Percentiles rank a stretch among this genome's conserved stretches.
These are phyloP conservation scores for Gossypium australe DNA, from an alignment of 345 rosid genomes.

Conservation along the genomic window DNA sequence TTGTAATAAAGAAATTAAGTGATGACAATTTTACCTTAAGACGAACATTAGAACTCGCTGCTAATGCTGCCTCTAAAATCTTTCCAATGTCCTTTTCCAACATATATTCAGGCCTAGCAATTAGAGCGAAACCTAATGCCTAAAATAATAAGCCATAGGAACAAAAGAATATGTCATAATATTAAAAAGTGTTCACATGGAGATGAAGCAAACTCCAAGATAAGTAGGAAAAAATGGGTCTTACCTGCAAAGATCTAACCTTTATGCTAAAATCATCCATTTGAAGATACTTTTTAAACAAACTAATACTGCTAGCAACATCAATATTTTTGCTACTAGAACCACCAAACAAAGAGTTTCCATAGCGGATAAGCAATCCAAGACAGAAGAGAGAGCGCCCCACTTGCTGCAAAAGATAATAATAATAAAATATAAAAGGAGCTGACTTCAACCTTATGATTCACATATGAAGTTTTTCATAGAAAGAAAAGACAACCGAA, in stretches of 20 bases:
- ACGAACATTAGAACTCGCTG: constrained; percentile 63
- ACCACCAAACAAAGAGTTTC: constrained; percentile 58
- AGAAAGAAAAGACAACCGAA: neutral
- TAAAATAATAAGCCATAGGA: constrained; percentile 25
- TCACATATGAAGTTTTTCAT: neutral
- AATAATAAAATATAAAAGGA: neutral
- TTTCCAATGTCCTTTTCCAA: constrained; percentile 87
- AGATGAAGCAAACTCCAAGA: neutral
- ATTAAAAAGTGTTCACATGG: constrained; percentile 8
- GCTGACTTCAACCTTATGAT: neutral
- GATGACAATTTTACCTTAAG: constrained; percentile 56
- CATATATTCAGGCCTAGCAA: constrained; percentile 95
- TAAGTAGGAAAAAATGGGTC: constrained; percentile 9
- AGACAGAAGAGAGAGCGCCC: constrained; percentile 95
- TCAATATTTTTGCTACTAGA: constrained; percentile 47
- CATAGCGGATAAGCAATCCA: constrained; percentile 95
- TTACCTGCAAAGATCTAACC: constrained; percentile 93
- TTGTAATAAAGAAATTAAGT: constrained; percentile 5
- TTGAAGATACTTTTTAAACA: constrained; percentile 76
- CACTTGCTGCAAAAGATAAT: constrained; percentile 43
- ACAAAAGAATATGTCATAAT: constrained; percentile 17
- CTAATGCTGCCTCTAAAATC: constrained; percentile 70
- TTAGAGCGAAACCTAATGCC: constrained; percentile 95
- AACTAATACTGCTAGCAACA: constrained; percentile 49
- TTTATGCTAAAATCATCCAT: constrained; percentile 74